phyloP scores from a whole-genome alignment of 306 rosid genomes.

The Chamaecrista fasciculata region DNA sequence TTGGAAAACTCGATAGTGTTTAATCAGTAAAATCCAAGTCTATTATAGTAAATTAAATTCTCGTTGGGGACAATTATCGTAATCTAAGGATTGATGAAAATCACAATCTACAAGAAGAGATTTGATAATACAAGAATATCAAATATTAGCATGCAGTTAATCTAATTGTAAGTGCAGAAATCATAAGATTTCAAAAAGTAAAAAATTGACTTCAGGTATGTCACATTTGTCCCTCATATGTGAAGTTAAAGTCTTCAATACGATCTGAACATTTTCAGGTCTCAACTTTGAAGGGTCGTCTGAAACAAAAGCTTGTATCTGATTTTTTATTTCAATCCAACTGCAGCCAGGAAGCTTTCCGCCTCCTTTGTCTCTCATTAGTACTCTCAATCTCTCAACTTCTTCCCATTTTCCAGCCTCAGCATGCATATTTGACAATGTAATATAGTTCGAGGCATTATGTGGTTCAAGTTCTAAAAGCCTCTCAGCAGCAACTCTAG shows the following conservation, averaged over 20 bases:
- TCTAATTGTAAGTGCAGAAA: background rate
- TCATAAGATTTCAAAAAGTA: conserved; percentile 36
- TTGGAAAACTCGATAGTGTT: too few relatives aligned
- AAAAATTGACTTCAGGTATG: conserved; percentile 25
- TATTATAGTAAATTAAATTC: too few relatives aligned
- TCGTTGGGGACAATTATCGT: background rate
- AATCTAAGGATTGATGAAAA: background rate
- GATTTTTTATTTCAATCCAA: conserved; percentile 69
- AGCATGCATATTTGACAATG: conserved; percentile 77
- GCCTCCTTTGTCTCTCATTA: conserved; percentile 51
- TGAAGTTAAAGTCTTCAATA: conserved; percentile 41
- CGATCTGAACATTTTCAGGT: conserved; percentile 38
- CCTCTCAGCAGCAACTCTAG: conserved; percentile 51
- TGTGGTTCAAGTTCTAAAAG: conserved; percentile 71
- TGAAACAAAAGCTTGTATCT: conserved; percentile 51
- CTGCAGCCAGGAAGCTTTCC: conserved; percentile 79
- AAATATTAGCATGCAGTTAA: background rate
- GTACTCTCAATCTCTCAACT: conserved; percentile 64
- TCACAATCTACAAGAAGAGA: background rate
- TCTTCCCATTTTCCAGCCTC: conserved; percentile 71
- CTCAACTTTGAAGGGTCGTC: conserved; percentile 48
- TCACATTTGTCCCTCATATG: conserved; percentile 51
- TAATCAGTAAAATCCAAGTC: too few relatives aligned
- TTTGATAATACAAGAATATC: background rate
- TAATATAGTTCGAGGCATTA: conserved; percentile 65